Conservation (phyloP, 495 filamentous ascomycete species). For the Parachaetomium inaequale region DNA sequence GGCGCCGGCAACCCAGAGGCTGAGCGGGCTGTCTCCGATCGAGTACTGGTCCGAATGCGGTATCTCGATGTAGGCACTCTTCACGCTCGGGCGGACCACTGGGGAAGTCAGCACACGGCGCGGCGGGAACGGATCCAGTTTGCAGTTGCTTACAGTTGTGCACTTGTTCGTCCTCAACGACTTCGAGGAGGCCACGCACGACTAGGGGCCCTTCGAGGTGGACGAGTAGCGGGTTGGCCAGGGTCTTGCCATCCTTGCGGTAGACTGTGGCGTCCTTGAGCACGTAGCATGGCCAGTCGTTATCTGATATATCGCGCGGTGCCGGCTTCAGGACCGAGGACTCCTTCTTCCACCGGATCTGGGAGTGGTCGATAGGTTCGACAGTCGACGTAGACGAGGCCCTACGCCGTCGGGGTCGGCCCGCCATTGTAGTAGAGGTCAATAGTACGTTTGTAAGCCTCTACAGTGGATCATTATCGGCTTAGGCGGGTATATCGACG, state of each 20-base stretch:
- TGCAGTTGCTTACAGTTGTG: conserved; percentile 14
- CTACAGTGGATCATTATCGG: background rate
- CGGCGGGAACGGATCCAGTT: background rate
- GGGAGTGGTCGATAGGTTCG: conserved; percentile 24
- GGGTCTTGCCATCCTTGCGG: conserved; percentile 34
- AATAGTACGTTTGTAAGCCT: background rate
- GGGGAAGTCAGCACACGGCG: background rate
- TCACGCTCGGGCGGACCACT: conserved; percentile 48
- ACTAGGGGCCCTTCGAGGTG: conserved; percentile 42
- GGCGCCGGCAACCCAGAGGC: conserved; percentile 71
- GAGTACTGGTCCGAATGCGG: conserved; percentile 61
- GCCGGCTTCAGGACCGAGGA: conserved; percentile 33
- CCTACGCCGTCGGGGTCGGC: conserved; percentile 33
- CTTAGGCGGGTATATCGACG: background rate
- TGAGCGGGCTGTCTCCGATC: conserved; percentile 61
- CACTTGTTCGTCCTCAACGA: conserved; percentile 27
- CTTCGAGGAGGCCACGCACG: conserved; percentile 42
- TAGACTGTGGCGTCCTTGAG: conserved; percentile 48
- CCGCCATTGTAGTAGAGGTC: conserved; percentile 27
- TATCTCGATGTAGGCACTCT: conserved; percentile 58
- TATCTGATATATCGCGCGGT: conserved; percentile 15
- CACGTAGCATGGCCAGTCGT: conserved; percentile 43
- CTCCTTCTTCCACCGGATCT: conserved; percentile 35
- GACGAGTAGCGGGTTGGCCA: conserved; percentile 44
- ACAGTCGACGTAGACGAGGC: conserved; percentile 32